phyloP scores from a whole-genome alignment of 345 rosid species.

The Camelina laxa region DNA sequence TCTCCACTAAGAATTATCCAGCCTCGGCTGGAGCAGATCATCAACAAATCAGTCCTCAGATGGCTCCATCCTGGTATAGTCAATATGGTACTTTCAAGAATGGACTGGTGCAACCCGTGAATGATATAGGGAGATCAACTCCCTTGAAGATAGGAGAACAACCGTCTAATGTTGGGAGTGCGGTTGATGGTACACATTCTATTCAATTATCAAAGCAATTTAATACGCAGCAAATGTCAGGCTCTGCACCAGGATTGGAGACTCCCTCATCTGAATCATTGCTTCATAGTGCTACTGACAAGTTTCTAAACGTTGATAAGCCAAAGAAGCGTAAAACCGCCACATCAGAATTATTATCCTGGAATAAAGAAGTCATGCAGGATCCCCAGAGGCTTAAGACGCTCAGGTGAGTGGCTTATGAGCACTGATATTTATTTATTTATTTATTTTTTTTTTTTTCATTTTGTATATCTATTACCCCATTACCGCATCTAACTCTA shows the following conservation, averaged over 20 bases:
- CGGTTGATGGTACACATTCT: conserved; percentile 51
- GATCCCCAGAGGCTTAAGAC: conserved; percentile 55
- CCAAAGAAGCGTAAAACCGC: conserved; percentile 73
- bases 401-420: conserved; percentile 58
- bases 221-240: conserved; percentile 44
- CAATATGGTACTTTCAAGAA: conserved; percentile 71
- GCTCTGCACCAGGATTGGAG: conserved; percentile 43
- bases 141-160: conserved; percentile 52
- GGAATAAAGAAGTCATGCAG: conserved; percentile 67
- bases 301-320: conserved; percentile 39
- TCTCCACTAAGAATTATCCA: conserved; percentile 44
- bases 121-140: conserved; percentile 51
- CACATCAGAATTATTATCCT: conserved; percentile 58
- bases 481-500: not conserved
- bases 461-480: not conserved
- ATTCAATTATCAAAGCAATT: conserved; percentile 46
- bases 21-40: conserved; percentile 53
- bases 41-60: conserved; percentile 67
- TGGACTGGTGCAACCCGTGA: conserved; percentile 58
- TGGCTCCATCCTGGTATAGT: conserved; percentile 85
- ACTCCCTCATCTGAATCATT: conserved; percentile 48
- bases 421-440: no score
- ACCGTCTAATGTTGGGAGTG: conserved; percentile 48
- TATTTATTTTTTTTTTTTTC: not conserved
- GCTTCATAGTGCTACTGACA: conserved; percentile 49